These are phyloP conservation scores for Stachybotrys echinatus DNA, from an alignment of 2,329 filamentous ascomycete species.

Conservation along the genomic window DNA sequence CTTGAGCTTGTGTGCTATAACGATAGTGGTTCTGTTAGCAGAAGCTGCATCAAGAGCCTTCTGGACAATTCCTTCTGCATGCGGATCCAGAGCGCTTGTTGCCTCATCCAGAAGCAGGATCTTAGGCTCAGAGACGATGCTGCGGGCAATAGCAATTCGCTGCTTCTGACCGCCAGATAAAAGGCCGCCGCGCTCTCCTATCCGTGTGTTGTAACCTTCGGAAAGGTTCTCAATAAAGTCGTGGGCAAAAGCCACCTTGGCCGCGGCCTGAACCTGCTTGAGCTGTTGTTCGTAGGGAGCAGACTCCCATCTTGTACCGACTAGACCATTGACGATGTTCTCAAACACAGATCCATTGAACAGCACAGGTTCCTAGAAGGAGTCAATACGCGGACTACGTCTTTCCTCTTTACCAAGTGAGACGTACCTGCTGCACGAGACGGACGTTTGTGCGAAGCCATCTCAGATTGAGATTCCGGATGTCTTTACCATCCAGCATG, in stretches of 20 bases:
- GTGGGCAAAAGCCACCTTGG: conserved; percentile 39
- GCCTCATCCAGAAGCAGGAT: conserved; percentile 65
- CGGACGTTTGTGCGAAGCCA: conserved; percentile 28
- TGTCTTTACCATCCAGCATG: conserved; percentile 21
- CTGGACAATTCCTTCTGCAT: conserved; percentile 43
- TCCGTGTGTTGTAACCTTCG: conserved; percentile 41
- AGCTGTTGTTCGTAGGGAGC: conserved; percentile 31
- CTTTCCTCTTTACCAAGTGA: too few relatives aligned
- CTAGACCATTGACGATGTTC: conserved; percentile 45
- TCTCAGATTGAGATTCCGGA: conserved; percentile 23
- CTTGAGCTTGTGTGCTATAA: conserved; percentile 55
- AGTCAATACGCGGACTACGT: not conserved
- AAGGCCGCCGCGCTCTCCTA: conserved; percentile 57
- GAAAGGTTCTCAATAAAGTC: conserved; percentile 42
- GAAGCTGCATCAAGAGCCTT: conserved; percentile 46
- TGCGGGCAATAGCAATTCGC: conserved; percentile 51
- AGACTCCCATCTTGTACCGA: conserved; percentile 27
- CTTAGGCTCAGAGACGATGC: conserved; percentile 31
- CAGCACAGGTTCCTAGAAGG: conserved; percentile 30
- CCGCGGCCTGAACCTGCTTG: conserved; percentile 35
- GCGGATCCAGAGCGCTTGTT: conserved; percentile 46
- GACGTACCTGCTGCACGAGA: conserved; percentile 22
- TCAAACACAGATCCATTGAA: conserved; percentile 37
- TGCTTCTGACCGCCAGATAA: conserved; percentile 62
- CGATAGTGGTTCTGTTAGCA: conserved; percentile 53